Evolutionary conservation across 495 filamentous ascomycete genomes (phyloP), one percentile per base, ranked within the genome.

Genomic region (Podospora pseudoanserina): DNA sequence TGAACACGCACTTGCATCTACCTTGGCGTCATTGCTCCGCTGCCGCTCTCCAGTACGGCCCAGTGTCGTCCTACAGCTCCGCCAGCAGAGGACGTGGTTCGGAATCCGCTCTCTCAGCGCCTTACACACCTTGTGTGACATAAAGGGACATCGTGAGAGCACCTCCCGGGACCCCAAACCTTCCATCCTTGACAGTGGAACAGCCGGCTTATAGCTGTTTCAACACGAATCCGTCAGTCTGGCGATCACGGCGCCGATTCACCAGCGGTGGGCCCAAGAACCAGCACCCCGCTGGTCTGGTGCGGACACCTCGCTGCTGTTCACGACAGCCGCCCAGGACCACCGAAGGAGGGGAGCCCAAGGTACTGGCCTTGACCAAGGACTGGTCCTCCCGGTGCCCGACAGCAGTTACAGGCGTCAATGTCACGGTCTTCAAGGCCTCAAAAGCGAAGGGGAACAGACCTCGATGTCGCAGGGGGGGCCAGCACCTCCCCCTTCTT

Each of bases 391-490:
- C 16, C 54, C 55, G 64, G 69, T 44, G 59, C 63, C 68, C 19
- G 72, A 72, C 34, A 61, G 70, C 67, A 54, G 60, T 64, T 49
- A 54, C 69, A 72, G 77, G 70, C 76, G 80, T 86, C 84, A 83
- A 86, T 87, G 84, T 84, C 79, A 79, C 76, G 78, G 79, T 80
- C 74, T 75, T 77, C 75, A 73, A 79, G 81, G 77, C 76, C 73
- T 73, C 73, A 76, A 77, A 78, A 76, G 81, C 76, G 79, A 77
- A 83, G 82, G 85, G 83, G 85, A 84, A 80, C 80, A 81, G 84
- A 80, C 79, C 81, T 83, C 82, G 81, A 87, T 87, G 85, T 86
- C 83, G 77, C 82, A 85, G 82, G 84, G 81, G 79, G 82, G 79
- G 73, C 72, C 79, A 80, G 79, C 75, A 74, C 77, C 78, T 80